Conservation (phyloP, 2,329 filamentous ascomycete genomes). For the Xylariaceae sp. region DNA sequence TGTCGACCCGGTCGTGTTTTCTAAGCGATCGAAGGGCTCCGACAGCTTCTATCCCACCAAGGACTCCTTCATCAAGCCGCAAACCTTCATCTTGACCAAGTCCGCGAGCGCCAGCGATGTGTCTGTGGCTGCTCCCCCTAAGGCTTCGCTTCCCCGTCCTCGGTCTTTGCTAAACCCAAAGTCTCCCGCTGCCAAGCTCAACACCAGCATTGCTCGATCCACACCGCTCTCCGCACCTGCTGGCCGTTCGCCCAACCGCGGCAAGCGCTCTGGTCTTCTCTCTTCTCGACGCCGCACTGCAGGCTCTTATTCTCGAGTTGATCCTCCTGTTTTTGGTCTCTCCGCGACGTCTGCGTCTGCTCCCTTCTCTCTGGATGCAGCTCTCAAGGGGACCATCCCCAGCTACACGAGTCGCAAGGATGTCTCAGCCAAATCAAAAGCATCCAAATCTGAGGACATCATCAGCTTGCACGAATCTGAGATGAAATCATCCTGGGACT, state of each 20-base stretch:
- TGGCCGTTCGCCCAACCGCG: slow-evolving; percentile 72
- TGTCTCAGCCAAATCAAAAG: slow-evolving; percentile 15
- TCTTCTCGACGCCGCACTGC: slow-evolving; percentile 62
- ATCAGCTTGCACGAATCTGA: slow-evolving; percentile 38
- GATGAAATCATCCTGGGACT: slow-evolving; percentile 71
- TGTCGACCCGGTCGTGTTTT: slow-evolving; percentile 52
- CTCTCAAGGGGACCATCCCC: slow-evolving; percentile 71
- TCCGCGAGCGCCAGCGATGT: slow-evolving; percentile 33
- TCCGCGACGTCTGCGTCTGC: slow-evolving; percentile 42
- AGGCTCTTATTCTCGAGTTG: slow-evolving; percentile 63
- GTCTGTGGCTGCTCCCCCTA: slow-evolving; percentile 27
- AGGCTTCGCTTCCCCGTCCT: slow-evolving; percentile 31
- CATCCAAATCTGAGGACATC: slow-evolving; percentile 25
- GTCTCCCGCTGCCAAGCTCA: slow-evolving; percentile 46
- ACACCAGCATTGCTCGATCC: slow-evolving; percentile 40
- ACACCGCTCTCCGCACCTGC: slow-evolving; percentile 64
- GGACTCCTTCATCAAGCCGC: slow-evolving; percentile 43
- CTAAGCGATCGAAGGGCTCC: slow-evolving; percentile 55
- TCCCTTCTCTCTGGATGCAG: slow-evolving; percentile 82
- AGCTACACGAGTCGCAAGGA: slow-evolving; percentile 47
- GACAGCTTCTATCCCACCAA: slow-evolving; percentile 36
- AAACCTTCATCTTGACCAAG: slow-evolving; percentile 41
- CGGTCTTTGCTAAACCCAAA: slow-evolving; percentile 47
- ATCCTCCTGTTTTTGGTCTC: slow-evolving; percentile 60
- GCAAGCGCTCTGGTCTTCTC: slow-evolving; percentile 65